Conservation (phyloP, 1,284 basidiomycete genomes). For the Cystobasidiaceae sp. region DNA sequence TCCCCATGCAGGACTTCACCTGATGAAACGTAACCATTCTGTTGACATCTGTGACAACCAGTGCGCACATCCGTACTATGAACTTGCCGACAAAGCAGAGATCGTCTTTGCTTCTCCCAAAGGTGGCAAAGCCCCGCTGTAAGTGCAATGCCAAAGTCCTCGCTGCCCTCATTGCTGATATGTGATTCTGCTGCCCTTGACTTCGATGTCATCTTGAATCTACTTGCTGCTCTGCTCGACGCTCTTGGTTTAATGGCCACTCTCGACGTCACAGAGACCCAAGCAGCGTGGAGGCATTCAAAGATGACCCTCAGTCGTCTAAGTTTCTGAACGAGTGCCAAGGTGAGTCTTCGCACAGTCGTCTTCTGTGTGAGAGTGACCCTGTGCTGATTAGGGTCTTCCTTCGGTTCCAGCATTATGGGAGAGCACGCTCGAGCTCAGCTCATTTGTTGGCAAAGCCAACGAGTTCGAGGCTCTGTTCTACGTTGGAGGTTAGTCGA, state of each 20-base stretch:
- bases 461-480: constrained; percentile 68
- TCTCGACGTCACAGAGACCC: constrained; percentile 2
- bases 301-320: constrained; percentile 55
- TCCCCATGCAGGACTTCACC: neutral
- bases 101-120: constrained; percentile 69
- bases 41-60: constrained; percentile 41
- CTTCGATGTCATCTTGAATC: neutral
- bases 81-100: constrained; percentile 55
- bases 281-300: constrained; percentile 52
- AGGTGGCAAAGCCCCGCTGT: constrained; percentile 65
- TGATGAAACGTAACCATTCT: neutral
- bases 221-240: neutral
- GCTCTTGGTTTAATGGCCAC: neutral
- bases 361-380: neutral
- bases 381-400: constrained; percentile 48
- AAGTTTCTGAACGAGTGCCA: constrained; percentile 62
- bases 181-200: neutral
- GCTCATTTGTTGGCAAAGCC: constrained; percentile 53
- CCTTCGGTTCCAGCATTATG: constrained; percentile 51
- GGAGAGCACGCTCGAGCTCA: constrained; percentile 57
- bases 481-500: constrained; percentile 60
- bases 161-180: neutral
- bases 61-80: constrained; percentile 74
- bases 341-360: neutral
- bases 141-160: neutral